Base-by-base conservation (phyloP, 2,329 filamentous ascomycete species). In the Trichoderma sp. region DNA sequence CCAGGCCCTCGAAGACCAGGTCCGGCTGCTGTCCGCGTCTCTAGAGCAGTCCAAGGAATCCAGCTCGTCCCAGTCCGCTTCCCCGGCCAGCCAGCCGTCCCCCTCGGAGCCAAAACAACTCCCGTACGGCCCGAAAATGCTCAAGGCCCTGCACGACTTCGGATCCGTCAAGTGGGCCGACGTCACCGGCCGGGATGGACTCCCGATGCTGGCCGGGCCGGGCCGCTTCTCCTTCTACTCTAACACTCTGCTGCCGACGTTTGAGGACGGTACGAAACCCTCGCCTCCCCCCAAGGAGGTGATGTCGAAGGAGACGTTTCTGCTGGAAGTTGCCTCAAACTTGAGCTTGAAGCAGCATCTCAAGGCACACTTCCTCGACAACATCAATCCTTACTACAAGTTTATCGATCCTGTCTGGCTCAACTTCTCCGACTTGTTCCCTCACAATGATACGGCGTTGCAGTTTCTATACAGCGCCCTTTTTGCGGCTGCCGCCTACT, bases 351-450 rank as follows among this genome's bases (percentile, higher is more conserved):
- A 71, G 70, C 62, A 67, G 56, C 70, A 71, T 36, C 62, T 71
- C n/a, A 71, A 71, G 36, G 53, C 62, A 2, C 56, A 71, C 47
- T 71, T 71, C 28, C 61, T 71, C 8, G 62, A 66, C 6, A 66
- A 65, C 15, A 24, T 71, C 15, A 71, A 71, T 3, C 39, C 53
- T 4, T 71, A 58, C 15, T 71, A 71, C 28, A 66, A 66, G 30
- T 71, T 71, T 30, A 63, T 71, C 30, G 70, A 71, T n/a, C 70
- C 70, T 3, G n/a, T 56, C 24, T 71, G 70, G 70, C 70, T 71
- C 36, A 60, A 71, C 53, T 71, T 71, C 53, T 58, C 70, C 2
- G 70, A 71, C 43, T 21, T 71, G 9, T 71, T 71, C 24, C 70
- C 62, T 4, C 61, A 71, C 30, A 71, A 71, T 43, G 70, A 71